Conservation (phyloP, 1,284 basidiomycete species). For the Pulchroboletus neoregius region DNA sequence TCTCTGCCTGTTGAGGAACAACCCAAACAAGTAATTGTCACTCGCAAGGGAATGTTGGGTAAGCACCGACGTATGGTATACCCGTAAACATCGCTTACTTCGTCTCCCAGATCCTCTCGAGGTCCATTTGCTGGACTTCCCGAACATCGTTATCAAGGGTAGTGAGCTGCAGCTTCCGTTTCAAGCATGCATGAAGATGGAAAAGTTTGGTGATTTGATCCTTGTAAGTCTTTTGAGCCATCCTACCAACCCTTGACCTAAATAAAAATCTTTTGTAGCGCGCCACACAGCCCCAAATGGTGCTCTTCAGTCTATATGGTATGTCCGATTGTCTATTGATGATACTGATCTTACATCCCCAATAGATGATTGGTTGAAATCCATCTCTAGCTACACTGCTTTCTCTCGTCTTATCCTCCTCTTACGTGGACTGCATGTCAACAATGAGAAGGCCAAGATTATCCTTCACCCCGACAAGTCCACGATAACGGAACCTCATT, state of each 20-base stretch:
- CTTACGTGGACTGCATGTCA: constrained; percentile 95
- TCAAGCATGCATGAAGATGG: constrained; percentile 99
- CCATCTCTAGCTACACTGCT: constrained; percentile 97
- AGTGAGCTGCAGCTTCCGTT: constrained; percentile 97
- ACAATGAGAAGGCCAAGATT: constrained; percentile 99
- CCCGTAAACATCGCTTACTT: constrained; percentile 5
- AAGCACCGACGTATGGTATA: constrained; percentile 20
- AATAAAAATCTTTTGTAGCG: constrained; percentile 44
- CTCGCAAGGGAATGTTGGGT: constrained; percentile 99
- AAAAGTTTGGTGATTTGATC: constrained; percentile 99
- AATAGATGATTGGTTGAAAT: constrained; percentile 96
- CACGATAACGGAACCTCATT: constrained; percentile 96
- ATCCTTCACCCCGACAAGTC: constrained; percentile 90
- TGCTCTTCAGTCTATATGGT: constrained; percentile 96
- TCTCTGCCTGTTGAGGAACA: constrained; percentile 99
- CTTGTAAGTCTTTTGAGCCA: constrained; percentile 45
- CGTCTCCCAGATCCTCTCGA: constrained; percentile 79
- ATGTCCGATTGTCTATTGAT: constrained; percentile 14
- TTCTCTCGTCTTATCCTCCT: constrained; percentile 97
- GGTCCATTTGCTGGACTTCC: constrained; percentile 98
- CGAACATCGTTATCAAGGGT: constrained; percentile 99
- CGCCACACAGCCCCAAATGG: constrained; percentile 99
- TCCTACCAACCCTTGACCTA: not conserved
- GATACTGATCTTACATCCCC: constrained; percentile 7
- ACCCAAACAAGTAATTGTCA: constrained; percentile 99